Conservation (phyloP, 2,329 filamentous ascomycete genomes). For the Beauveria sp. region DNA sequence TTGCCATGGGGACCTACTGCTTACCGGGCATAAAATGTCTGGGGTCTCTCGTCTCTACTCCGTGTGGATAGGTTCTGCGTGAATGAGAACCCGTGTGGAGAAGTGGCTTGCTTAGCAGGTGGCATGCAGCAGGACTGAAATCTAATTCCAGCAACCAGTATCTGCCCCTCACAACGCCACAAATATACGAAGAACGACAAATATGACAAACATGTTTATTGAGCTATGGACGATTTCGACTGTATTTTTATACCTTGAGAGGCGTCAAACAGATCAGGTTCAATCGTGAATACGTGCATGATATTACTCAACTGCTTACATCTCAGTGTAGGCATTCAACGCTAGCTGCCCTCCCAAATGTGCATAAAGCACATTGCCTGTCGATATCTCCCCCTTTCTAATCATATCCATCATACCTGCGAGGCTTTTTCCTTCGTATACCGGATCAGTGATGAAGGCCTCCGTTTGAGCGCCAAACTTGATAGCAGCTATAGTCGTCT, state of each 20-base stretch:
- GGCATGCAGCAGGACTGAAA: not conserved
- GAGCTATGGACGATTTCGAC: not conserved
- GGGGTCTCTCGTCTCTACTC: not conserved
- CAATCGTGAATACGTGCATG: not conserved
- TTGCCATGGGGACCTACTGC: not conserved
- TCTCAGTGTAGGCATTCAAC: slow-evolving; percentile 54
- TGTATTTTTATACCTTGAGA: no score
- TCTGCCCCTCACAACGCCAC: not conserved
- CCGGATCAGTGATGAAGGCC: slow-evolving; percentile 67
- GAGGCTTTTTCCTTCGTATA: slow-evolving; percentile 70
- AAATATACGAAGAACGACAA: not conserved
- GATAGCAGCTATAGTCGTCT: slow-evolving; percentile 60
- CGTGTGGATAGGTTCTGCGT: not conserved
- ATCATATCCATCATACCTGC: slow-evolving; percentile 66
- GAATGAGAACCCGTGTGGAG: not conserved
- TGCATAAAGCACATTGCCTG: slow-evolving; percentile 63
- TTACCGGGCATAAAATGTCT: no score
- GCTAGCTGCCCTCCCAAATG: slow-evolving; percentile 65
- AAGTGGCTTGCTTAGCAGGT: not conserved
- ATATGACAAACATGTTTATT: no score
- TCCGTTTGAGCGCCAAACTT: slow-evolving; percentile 60
- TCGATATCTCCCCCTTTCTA: slow-evolving; percentile 50
- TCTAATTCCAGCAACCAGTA: not conserved
- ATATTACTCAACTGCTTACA: not conserved
- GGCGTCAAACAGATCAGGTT: not conserved